phyloP scores from a whole-genome alignment of 805 yeast genomes.

The Hagleromyces aurorensis region DNA sequence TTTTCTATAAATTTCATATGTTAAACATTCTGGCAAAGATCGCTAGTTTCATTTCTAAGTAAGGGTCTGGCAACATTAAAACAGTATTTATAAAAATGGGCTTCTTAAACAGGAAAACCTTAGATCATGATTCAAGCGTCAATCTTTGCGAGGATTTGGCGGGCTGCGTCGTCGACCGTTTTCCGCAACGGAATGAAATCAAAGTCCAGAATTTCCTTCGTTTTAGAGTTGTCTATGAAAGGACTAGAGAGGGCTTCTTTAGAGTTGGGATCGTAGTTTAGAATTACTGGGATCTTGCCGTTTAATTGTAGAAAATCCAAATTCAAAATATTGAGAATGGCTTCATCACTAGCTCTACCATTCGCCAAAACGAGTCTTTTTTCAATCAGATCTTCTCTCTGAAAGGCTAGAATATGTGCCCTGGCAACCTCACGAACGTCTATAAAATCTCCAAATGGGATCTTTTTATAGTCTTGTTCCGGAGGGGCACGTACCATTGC shows the following conservation, averaged over 20 bases:
- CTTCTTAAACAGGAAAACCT: too few species aligned
- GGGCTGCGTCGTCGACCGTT: neutral
- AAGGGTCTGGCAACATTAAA: too few species aligned
- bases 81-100: too few species aligned
- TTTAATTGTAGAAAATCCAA: constrained; percentile 36
- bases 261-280: constrained; percentile 31
- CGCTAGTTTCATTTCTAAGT: too few species aligned
- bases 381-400: constrained; percentile 26
- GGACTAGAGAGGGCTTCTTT: constrained; percentile 5
- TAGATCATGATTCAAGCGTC: too few species aligned
- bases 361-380: constrained; percentile 29
- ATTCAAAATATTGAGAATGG: constrained; percentile 27
- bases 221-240: too few species aligned
- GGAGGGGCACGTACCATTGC: constrained; percentile 28
- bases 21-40: too few species aligned
- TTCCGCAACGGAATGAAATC: neutral
- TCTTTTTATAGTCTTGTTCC: constrained; percentile 37
- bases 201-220: neutral
- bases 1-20: neutral
- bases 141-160: too few species aligned
- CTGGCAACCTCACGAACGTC: constrained; percentile 50
- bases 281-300: constrained; percentile 36
- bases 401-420: constrained; percentile 41
- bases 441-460: constrained; percentile 15
- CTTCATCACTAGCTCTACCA: constrained; percentile 24